Evolutionary conservation across 768 basidiomycete species (phyloP).

Genomic region (Bullera alba): DNA sequence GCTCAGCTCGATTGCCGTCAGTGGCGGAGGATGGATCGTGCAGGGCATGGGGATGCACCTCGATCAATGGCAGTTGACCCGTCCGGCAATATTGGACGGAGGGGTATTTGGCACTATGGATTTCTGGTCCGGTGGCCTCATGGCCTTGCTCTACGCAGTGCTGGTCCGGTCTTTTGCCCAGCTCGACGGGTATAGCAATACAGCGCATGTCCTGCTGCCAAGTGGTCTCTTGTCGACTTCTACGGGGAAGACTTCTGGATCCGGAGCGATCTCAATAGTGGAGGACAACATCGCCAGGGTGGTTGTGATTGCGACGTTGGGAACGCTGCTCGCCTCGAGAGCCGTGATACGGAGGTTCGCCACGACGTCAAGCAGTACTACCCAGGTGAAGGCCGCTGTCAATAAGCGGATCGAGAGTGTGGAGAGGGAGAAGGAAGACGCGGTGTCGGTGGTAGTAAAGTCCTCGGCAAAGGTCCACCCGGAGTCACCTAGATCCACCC

Average conservation of each 20-base stretch:
- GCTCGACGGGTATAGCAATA: too few species aligned
- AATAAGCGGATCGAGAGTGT: constrained; percentile 1
- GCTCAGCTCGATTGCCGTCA: constrained; percentile 19
- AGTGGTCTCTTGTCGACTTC: constrained; percentile 3
- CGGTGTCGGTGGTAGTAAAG: constrained; percentile 14
- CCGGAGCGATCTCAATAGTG: constrained; percentile 3
- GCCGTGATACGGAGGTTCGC: constrained; percentile 7
- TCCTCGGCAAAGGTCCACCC: constrained; percentile 16
- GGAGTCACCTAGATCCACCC: too few species aligned
- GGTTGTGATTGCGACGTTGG: constrained; percentile 19
- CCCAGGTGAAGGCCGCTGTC: too few species aligned
- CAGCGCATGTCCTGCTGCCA: too few species aligned
- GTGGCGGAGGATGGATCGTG: constrained; percentile 24
- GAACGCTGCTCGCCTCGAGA: constrained; percentile 10
- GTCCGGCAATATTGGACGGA: constrained; percentile 10
- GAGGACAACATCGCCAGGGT: constrained; percentile 15
- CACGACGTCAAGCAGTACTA: neutral
- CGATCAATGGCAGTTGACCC: constrained; percentile 19
- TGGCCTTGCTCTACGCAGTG: neutral
- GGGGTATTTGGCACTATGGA: neutral
- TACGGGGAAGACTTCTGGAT: neutral
- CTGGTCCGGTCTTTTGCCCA: too few species aligned
- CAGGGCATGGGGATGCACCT: constrained; percentile 15
- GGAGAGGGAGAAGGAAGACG: constrained; percentile 5
- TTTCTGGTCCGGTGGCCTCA: neutral